Percentiles rank a stretch among this genome's conserved stretches.
phyloP scores from a whole-genome alignment of 352 stramenopile genomes.

The Pythium oligandrum region DNA sequence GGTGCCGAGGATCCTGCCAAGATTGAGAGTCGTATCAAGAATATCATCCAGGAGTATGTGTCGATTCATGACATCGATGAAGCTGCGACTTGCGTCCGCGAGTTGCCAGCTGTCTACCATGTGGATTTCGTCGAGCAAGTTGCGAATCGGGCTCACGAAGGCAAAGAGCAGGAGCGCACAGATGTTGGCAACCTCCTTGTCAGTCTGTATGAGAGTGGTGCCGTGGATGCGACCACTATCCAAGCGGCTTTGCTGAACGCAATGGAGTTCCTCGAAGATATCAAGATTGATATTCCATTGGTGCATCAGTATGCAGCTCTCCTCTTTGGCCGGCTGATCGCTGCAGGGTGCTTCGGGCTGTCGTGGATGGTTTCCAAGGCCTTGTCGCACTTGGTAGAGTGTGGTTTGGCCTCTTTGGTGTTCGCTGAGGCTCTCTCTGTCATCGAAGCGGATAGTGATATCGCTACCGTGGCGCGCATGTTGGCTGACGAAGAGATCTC shows the following conservation, averaged over 20 bases:
- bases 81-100: slow-evolving; percentile 60
- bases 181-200: slow-evolving; percentile 74
- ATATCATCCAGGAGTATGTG: slow-evolving; percentile 79
- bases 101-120: slow-evolving; percentile 49
- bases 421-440: slow-evolving; percentile 72
- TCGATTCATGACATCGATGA: slow-evolving; percentile 80
- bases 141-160: slow-evolving; percentile 67
- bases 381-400: slow-evolving; percentile 50
- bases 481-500: slow-evolving; percentile 76
- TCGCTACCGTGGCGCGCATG: slow-evolving; percentile 65
- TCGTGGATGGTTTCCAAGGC: slow-evolving; percentile 73
- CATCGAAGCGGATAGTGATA: slow-evolving; percentile 66
- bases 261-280: slow-evolving; percentile 82
- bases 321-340: slow-evolving; percentile 71
- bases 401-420: slow-evolving; percentile 54
- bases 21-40: slow-evolving; percentile 79
- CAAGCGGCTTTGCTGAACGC: slow-evolving; percentile 61
- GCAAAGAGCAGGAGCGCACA: slow-evolving; percentile 63
- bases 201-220: slow-evolving; percentile 61
- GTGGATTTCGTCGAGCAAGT: slow-evolving; percentile 68
- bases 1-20: slow-evolving; percentile 24
- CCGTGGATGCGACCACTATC: slow-evolving; percentile 65
- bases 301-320: slow-evolving; percentile 76
- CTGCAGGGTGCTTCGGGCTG: slow-evolving; percentile 74
- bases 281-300: slow-evolving; percentile 82